These are phyloP conservation scores for Epichloe uncinata DNA, from an alignment of 2,329 filamentous ascomycete species.

Conservation along the genomic window DNA sequence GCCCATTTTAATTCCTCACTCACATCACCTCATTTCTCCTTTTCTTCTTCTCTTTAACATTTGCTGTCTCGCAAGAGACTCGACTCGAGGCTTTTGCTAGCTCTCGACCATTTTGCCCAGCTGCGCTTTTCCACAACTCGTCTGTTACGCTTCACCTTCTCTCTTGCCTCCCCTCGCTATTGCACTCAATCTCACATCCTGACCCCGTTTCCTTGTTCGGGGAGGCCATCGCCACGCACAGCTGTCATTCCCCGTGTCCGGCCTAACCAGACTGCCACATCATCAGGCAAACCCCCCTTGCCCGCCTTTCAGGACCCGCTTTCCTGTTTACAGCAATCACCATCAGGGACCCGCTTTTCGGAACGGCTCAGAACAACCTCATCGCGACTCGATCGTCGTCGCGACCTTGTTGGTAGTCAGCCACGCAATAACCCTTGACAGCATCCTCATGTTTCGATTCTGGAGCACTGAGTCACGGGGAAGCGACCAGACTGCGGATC, in stretches of 20 bases:
- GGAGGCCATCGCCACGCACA: slow-evolving; percentile 2
- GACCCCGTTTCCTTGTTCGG: neutral
- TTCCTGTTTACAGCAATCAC: slow-evolving; percentile 22
- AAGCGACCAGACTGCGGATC: slow-evolving; percentile 36
- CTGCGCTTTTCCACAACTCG: slow-evolving; percentile 5
- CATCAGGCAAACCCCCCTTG: slow-evolving; percentile 5
- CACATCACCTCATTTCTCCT: slow-evolving; percentile 14
- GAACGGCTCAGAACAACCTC: neutral
- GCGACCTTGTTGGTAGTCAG: slow-evolving; percentile 1
- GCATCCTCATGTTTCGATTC: slow-evolving; percentile 47
- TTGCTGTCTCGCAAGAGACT: slow-evolving; percentile 13
- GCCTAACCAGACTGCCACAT: slow-evolving; percentile 11
- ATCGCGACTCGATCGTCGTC: slow-evolving; percentile 7
- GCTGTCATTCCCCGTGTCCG: slow-evolving; percentile 6
- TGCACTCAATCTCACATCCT: slow-evolving; percentile 1
- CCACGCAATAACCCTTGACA: slow-evolving; percentile 12
- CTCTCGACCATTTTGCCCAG: slow-evolving; percentile 24
- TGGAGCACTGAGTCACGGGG: slow-evolving; percentile 45
- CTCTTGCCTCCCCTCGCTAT: slow-evolving; percentile 4
- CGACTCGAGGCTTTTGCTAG: slow-evolving; percentile 34
- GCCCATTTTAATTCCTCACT: slow-evolving; percentile 9
- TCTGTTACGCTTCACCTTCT: slow-evolving; percentile 5
- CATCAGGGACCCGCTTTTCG: neutral
- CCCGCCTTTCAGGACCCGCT: slow-evolving; percentile 13
- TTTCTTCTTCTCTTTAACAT: slow-evolving; percentile 15